Evolutionary conservation across 768 basidiomycete species (phyloP).

Genomic region (Coprinellus micaceus): DNA sequence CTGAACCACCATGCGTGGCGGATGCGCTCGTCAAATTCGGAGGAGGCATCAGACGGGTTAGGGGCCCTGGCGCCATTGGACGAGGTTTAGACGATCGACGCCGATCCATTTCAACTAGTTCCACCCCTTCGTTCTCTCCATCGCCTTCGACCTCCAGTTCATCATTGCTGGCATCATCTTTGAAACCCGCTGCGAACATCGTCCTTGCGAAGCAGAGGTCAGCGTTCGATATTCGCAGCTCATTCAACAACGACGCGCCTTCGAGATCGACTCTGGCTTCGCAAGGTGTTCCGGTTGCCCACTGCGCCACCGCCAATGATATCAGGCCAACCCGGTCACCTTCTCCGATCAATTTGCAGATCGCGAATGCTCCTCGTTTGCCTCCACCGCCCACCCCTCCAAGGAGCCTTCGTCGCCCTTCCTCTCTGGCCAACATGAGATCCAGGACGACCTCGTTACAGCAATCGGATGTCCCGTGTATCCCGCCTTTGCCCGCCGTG

Average conservation of each 20-base stretch:
- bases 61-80: constrained; percentile 7
- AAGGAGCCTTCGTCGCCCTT: constrained; percentile 11
- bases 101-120: not conserved
- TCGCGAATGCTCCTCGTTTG: not conserved
- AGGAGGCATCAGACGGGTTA: constrained; percentile 21
- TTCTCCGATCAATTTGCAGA: constrained; percentile 5
- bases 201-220: not conserved
- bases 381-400: not conserved
- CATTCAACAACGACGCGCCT: not conserved
- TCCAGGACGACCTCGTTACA: constrained; percentile 5
- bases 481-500: too few species aligned
- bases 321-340: not conserved
- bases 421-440: constrained; percentile 17
- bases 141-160: constrained; percentile 6
- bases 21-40: constrained; percentile 42
- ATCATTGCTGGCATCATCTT: not conserved
- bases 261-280: not conserved
- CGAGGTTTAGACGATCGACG: constrained; percentile 1
- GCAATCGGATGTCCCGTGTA: not conserved
- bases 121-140: constrained; percentile 15
- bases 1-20: constrained; percentile 42
- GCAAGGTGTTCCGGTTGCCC: not conserved
- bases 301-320: not conserved
- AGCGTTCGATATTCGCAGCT: not conserved
- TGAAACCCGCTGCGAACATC: constrained; percentile 1